Conservation (phyloP, 2,329 filamentous ascomycete species). For the Aspergillus luchuensis region DNA sequence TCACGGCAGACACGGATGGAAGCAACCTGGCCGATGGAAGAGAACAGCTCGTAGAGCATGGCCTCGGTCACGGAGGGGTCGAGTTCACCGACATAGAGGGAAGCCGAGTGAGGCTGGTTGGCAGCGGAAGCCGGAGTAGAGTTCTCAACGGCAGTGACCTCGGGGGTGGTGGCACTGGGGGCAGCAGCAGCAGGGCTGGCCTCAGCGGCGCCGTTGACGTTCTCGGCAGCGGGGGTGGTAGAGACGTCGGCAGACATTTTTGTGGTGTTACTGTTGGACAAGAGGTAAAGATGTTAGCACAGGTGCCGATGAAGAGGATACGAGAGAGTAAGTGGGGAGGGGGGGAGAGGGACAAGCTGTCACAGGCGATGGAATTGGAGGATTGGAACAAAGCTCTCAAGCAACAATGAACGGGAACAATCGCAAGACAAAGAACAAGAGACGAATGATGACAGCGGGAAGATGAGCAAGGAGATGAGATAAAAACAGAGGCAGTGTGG, state of each 20-base stretch:
- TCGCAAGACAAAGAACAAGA: not conserved
- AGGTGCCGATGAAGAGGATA: not conserved
- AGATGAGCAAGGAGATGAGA: conserved; percentile 1
- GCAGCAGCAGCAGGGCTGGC: conserved; percentile 68
- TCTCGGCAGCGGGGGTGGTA: conserved; percentile 68
- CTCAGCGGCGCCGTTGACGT: conserved; percentile 63
- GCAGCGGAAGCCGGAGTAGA: conserved; percentile 66
- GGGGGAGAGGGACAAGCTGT: not conserved
- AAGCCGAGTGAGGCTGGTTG: conserved; percentile 90
- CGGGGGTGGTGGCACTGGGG: conserved; percentile 61
- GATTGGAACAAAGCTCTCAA: not conserved
- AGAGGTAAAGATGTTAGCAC: conserved; percentile 8
- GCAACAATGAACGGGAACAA: conserved; percentile 1
- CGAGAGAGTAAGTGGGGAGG: not conserved
- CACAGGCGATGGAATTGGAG: not conserved
- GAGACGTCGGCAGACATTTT: conserved; percentile 80
- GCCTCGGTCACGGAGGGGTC: conserved; percentile 97
- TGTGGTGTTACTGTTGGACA: conserved; percentile 41
- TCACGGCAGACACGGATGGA: conserved; percentile 99
- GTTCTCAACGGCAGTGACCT: conserved; percentile 45
- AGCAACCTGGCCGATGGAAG: conserved; percentile 96
- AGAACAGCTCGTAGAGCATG: conserved; percentile 99
- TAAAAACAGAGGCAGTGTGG: not conserved
- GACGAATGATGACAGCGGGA: not conserved
- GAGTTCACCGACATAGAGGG: conserved; percentile 98